A percentile compares a stretch with the other conserved stretches of the same genome.
phyloP scores from a whole-genome alignment of 2,329 filamentous ascomycete species.

The Periconia macrospinosa region DNA sequence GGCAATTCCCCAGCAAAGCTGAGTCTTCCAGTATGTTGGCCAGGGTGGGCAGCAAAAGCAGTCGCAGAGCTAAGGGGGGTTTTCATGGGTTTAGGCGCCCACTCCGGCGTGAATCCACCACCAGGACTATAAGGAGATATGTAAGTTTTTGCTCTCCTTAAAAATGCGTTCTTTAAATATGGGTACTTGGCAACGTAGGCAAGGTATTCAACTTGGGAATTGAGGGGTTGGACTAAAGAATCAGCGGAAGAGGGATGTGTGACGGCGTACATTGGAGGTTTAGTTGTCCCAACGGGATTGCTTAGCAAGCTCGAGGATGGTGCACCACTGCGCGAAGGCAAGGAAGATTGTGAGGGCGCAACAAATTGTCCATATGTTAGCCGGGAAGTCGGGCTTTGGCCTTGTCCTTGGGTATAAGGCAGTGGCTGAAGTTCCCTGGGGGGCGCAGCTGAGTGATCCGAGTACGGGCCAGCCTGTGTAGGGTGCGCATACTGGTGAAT shows the following conservation, averaged over 20 bases:
- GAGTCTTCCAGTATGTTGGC: constrained; percentile 7
- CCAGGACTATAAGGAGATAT: constrained; percentile 50
- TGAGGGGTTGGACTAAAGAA: constrained; percentile 38
- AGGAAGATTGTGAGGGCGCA: constrained; percentile 23
- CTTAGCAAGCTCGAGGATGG: constrained; percentile 36
- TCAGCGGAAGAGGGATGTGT: constrained; percentile 40
- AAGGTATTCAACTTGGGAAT: constrained; percentile 42
- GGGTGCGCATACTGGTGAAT: constrained; percentile 33
- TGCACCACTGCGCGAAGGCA: constrained; percentile 31
- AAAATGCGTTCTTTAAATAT: constrained; percentile 50
- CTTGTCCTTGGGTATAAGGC: constrained; percentile 21
- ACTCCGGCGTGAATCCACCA: constrained; percentile 46
- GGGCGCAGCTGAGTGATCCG: constrained; percentile 18
- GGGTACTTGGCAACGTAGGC: constrained; percentile 49
- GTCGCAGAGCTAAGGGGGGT: constrained; percentile 13
- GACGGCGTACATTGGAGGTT: constrained; percentile 42
- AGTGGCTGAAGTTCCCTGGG: constrained; percentile 24
- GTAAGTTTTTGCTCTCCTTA: constrained; percentile 49
- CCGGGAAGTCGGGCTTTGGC: constrained; percentile 14
- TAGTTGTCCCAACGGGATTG: constrained; percentile 33
- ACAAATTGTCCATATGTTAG: constrained; percentile 13
- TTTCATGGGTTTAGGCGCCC: constrained; percentile 33
- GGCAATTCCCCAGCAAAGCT: constrained; percentile 12
- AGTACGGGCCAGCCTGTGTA: constrained; percentile 23
- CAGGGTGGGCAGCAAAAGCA: constrained; percentile 9